Conservation (phyloP, 2,329 filamentous ascomycete genomes). For the Colletotrichum scovillei region DNA sequence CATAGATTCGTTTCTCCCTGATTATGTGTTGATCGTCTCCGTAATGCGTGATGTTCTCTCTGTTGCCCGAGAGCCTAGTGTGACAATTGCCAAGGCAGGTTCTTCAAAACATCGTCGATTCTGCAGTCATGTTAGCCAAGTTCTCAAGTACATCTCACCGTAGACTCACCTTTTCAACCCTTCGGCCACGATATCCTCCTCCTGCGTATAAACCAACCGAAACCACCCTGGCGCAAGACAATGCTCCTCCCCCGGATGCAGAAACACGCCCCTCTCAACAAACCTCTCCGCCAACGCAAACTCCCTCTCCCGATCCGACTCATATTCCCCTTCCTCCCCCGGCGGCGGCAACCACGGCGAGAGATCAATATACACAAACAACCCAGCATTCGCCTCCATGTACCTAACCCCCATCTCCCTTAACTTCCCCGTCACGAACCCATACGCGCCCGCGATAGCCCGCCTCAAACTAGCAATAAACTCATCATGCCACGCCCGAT, state of each 20-base stretch:
- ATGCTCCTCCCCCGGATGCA: constrained; percentile 61
- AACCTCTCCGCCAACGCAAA: constrained; percentile 57
- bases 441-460: constrained; percentile 53
- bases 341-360: constrained; percentile 51
- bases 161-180: constrained; percentile 48
- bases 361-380: constrained; percentile 67
- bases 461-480: constrained; percentile 55
- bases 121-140: background rate
- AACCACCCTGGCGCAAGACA: constrained; percentile 62
- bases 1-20: constrained; percentile 12
- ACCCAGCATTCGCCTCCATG: constrained; percentile 64
- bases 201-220: constrained; percentile 62
- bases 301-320: constrained; percentile 50
- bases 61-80: background rate
- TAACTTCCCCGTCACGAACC: constrained; percentile 51
- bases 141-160: no score
- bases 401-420: constrained; percentile 55
- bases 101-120: background rate
- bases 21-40: background rate
- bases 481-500: constrained; percentile 54
- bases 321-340: constrained; percentile 37
- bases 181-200: constrained; percentile 47
- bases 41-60: background rate
- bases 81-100: background rate
- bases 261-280: constrained; percentile 58